phyloP scores from a whole-genome alignment of 2,329 filamentous ascomycete species.

The Botrytis hyacinthi region DNA sequence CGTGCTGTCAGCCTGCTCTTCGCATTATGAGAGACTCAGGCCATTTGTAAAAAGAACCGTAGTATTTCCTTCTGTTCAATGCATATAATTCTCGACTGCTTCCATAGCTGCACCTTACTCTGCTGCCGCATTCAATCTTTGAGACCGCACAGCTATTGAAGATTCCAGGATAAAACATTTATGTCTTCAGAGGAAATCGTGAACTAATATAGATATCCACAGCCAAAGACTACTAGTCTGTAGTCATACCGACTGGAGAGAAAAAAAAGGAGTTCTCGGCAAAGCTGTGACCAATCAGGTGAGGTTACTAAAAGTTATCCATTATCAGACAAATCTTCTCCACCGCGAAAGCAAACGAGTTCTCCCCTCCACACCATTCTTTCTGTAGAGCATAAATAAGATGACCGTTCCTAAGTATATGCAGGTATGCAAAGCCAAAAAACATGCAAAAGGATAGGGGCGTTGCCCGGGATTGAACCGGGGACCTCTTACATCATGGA shows the following conservation, averaged over 20 bases:
- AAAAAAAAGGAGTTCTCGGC: neutral
- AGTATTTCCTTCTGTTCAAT: neutral
- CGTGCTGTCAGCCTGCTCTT: too few species aligned
- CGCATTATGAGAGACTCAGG: too few species aligned
- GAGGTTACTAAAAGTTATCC: neutral
- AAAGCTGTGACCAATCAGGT: neutral
- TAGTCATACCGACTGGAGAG: rapidly evolving
- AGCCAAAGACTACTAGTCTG: neutral
- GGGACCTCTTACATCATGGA: conserved; percentile 10
- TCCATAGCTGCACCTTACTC: neutral
- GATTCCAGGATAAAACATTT: neutral
- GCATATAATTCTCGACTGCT: neutral
- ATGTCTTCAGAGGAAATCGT: neutral
- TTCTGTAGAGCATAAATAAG: neutral
- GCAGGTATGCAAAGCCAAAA: neutral
- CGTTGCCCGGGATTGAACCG: conserved; percentile 9
- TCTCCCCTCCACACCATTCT: neutral
- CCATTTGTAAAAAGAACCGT: too few species aligned
- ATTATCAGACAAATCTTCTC: neutral
- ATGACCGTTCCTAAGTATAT: neutral
- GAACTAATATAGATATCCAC: neutral
- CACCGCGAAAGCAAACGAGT: neutral
- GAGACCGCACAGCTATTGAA: neutral
- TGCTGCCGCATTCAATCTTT: neutral
- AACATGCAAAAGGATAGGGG: rapidly evolving